Evolutionary conservation across 768 basidiomycete species (phyloP).

Genomic region (Paxillus involutus): DNA sequence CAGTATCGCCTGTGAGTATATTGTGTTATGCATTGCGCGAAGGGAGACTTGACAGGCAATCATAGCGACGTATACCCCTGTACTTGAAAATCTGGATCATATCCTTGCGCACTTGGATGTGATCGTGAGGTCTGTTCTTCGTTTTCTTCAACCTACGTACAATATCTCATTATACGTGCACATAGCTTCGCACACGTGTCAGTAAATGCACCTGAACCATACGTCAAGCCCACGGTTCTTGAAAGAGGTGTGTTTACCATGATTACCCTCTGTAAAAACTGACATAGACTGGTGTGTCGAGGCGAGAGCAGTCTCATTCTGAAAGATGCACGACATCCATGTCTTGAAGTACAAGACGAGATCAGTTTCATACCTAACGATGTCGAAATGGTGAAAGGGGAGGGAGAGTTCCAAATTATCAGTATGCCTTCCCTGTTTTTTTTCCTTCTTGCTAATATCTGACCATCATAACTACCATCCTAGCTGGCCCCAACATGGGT

Average conservation of each 20-base stretch:
- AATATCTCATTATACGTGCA: neutral
- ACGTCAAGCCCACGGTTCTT: constrained; percentile 80
- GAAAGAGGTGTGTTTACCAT: constrained; percentile 59
- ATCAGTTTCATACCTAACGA: constrained; percentile 95
- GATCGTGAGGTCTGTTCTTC: constrained; percentile 66
- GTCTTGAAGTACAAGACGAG: constrained; percentile 94
- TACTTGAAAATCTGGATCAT: constrained; percentile 81
- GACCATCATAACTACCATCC: constrained; percentile 2
- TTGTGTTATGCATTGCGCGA: neutral
- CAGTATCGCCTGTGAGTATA: constrained; percentile 76
- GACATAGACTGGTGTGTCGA: constrained; percentile 25
- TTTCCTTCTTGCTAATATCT: neutral
- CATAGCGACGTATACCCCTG: constrained; percentile 86
- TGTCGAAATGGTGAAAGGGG: constrained; percentile 90
- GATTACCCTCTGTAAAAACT: neutral
- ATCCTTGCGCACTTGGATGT: constrained; percentile 91
- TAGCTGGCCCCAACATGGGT: constrained; percentile 98
- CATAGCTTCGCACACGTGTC: constrained; percentile 90
- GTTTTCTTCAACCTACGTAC: neutral
- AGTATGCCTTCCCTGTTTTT: constrained; percentile 46
- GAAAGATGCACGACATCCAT: constrained; percentile 90
- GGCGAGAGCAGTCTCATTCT: constrained; percentile 81
- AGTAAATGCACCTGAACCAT: constrained; percentile 80
- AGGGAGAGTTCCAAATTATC: constrained; percentile 94
- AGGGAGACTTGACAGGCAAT: neutral